phyloP scores from a whole-genome alignment of 208 protist species.

The Trypanosomatidae sp. region DNA sequence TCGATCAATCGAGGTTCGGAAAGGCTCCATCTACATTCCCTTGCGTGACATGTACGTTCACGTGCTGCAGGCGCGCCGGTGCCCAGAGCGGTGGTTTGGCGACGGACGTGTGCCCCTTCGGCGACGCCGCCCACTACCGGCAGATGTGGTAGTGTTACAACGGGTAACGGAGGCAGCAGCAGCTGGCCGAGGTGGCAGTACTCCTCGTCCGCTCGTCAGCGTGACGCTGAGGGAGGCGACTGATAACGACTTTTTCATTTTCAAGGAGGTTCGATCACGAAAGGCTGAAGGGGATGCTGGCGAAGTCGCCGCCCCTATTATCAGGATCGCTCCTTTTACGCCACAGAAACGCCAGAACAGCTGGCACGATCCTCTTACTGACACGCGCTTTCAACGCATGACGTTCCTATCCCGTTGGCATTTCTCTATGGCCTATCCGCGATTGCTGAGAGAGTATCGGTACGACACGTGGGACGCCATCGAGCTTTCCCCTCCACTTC shows the following conservation, averaged over 20 bases:
- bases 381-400: conserved; percentile 22
- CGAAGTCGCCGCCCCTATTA: background rate
- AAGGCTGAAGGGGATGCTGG: background rate
- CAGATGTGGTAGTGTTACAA: conserved; percentile 37
- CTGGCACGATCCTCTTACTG: conserved; percentile 5
- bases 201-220: background rate
- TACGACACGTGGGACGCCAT: conserved; percentile 15
- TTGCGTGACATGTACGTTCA: conserved; percentile 57
- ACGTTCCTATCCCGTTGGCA: conserved; percentile 8
- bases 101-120: conserved; percentile 39
- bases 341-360: background rate
- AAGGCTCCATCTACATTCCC: conserved; percentile 61
- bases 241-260: conserved; percentile 59
- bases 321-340: background rate
- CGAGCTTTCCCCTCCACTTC: conserved; percentile 6
- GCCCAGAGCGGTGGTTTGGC: conserved; percentile 59
- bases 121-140: conserved; percentile 30
- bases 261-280: conserved; percentile 31
- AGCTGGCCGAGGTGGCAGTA: background rate
- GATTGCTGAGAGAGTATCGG: background rate
- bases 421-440: conserved; percentile 14
- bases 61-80: conserved; percentile 38
- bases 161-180: conserved; percentile 14
- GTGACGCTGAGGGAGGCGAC: conserved; percentile 35
- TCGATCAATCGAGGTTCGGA: conserved; percentile 32